phyloP scores from a whole-genome alignment of 495 filamentous ascomycete species.

The Cercophora scortea region DNA sequence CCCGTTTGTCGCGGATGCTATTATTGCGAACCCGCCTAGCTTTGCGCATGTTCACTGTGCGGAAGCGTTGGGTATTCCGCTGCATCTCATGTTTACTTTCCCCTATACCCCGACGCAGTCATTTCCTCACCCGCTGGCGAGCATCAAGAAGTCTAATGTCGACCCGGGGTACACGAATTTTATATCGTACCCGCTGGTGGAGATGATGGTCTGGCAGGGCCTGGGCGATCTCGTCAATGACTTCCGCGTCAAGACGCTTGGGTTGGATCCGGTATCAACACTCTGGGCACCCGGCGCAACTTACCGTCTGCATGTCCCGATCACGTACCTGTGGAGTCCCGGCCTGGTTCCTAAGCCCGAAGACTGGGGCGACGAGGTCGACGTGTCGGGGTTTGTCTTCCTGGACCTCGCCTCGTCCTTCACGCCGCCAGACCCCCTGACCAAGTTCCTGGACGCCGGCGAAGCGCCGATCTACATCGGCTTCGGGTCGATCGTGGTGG shows the following conservation, averaged over 20 bases:
- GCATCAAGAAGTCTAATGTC: slow-evolving; percentile 54
- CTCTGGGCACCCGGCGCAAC: slow-evolving; percentile 60
- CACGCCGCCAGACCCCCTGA: slow-evolving; percentile 53
- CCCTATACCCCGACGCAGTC: slow-evolving; percentile 61
- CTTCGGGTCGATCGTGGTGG: slow-evolving; percentile 63
- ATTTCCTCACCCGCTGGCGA: slow-evolving; percentile 68
- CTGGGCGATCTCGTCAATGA: slow-evolving; percentile 69
- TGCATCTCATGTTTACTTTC: slow-evolving; percentile 82
- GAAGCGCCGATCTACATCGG: slow-evolving; percentile 56
- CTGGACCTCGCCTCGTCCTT: slow-evolving; percentile 57
- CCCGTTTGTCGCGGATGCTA: slow-evolving; percentile 72
- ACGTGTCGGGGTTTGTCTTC: slow-evolving; percentile 69
- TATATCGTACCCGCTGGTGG: slow-evolving; percentile 65
- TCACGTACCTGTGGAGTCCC: slow-evolving; percentile 77
- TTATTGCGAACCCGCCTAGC: slow-evolving; percentile 79
- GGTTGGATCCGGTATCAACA: slow-evolving; percentile 57
- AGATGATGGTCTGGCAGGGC: slow-evolving; percentile 77
- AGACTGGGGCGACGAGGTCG: slow-evolving; percentile 68
- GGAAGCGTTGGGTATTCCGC: slow-evolving; percentile 68
- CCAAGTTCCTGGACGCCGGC: slow-evolving; percentile 55
- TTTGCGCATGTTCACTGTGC: slow-evolving; percentile 77
- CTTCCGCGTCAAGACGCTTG: slow-evolving; percentile 57
- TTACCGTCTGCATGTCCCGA: slow-evolving; percentile 59
- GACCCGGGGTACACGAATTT: slow-evolving; percentile 59
- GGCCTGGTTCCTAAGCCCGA: slow-evolving; percentile 70